phyloP scores from a whole-genome alignment of 2,329 filamentous ascomycete species.

The Claviceps sp. region DNA sequence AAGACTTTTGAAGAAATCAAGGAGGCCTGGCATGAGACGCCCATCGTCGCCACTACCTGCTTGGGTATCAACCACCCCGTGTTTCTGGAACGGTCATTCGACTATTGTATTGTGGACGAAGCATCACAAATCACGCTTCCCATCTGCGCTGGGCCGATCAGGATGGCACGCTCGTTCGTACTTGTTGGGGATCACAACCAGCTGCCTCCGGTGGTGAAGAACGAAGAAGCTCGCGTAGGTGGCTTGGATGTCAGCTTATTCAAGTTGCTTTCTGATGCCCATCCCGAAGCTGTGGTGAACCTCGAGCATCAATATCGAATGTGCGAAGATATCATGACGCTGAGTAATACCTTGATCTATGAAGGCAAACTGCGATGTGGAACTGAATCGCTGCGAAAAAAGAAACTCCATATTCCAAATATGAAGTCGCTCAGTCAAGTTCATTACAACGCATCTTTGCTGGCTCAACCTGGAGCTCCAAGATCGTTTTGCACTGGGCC shows the following conservation, averaged over 20 bases:
- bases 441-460: conserved; percentile 41
- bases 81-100: conserved; percentile 80
- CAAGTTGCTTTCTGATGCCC: conserved; percentile 79
- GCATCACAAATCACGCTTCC: conserved; percentile 95
- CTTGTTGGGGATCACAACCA: conserved; percentile 96
- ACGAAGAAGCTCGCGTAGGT: conserved; percentile 72
- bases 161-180: conserved; percentile 85
- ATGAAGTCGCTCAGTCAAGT: conserved; percentile 45
- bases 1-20: conserved; percentile 72
- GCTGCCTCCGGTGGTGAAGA: conserved; percentile 84
- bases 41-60: conserved; percentile 89
- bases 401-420: conserved; percentile 54
- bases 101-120: conserved; percentile 98
- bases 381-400: conserved; percentile 57
- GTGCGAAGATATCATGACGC: conserved; percentile 91
- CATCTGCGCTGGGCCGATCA: conserved; percentile 84
- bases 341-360: conserved; percentile 91
- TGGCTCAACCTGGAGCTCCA: conserved; percentile 26
- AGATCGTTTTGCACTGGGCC: conserved; percentile 42
- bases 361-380: conserved; percentile 83
- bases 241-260: conserved; percentile 90
- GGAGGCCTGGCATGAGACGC: conserved; percentile 69
- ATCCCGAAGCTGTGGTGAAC: conserved; percentile 78
- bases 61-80: conserved; percentile 80
- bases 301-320: conserved; percentile 96